Evolutionary conservation across 495 filamentous ascomycete species (phyloP).

Genomic region (Xylaria palmicola): DNA sequence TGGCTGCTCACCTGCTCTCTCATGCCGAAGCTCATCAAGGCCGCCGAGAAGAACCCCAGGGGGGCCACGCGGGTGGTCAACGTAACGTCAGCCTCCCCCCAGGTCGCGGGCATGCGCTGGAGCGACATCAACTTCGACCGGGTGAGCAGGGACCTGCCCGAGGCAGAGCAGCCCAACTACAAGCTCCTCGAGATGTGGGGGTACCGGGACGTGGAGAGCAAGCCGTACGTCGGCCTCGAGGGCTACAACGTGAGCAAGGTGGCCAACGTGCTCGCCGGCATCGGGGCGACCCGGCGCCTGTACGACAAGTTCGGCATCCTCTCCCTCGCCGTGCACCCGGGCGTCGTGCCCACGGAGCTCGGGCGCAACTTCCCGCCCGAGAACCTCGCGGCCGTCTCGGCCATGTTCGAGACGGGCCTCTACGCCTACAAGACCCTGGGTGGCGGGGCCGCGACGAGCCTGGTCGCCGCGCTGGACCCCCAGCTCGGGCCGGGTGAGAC

Average conservation of each 20-base stretch:
- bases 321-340: slow-evolving; percentile 45
- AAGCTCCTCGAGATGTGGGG: slow-evolving; percentile 30
- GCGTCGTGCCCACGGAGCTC: slow-evolving; percentile 36
- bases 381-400: slow-evolving; percentile 12
- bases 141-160: slow-evolving; percentile 39
- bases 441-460: slow-evolving; percentile 41
- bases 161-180: slow-evolving; percentile 38
- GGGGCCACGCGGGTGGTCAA: slow-evolving; percentile 46
- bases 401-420: background rate
- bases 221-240: slow-evolving; percentile 40
- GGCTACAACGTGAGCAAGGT: slow-evolving; percentile 54
- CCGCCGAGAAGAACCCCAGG: slow-evolving; percentile 33
- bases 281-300: slow-evolving; percentile 37
- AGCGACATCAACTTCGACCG: slow-evolving; percentile 45
- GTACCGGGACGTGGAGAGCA: slow-evolving; percentile 26
- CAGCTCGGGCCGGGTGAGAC: slow-evolving; percentile 28
- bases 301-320: slow-evolving; percentile 32
- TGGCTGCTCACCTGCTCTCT: slow-evolving; percentile 53
- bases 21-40: slow-evolving; percentile 45
- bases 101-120: slow-evolving; percentile 34
- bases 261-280: slow-evolving; percentile 51
- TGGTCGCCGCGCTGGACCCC: slow-evolving; percentile 49
- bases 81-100: slow-evolving; percentile 37
- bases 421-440: slow-evolving; percentile 29
- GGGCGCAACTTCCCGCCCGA: slow-evolving; percentile 21